These are phyloP conservation scores for Ilex asprella DNA, from an alignment of 257 asterid genomes.

Conservation along the genomic window DNA sequence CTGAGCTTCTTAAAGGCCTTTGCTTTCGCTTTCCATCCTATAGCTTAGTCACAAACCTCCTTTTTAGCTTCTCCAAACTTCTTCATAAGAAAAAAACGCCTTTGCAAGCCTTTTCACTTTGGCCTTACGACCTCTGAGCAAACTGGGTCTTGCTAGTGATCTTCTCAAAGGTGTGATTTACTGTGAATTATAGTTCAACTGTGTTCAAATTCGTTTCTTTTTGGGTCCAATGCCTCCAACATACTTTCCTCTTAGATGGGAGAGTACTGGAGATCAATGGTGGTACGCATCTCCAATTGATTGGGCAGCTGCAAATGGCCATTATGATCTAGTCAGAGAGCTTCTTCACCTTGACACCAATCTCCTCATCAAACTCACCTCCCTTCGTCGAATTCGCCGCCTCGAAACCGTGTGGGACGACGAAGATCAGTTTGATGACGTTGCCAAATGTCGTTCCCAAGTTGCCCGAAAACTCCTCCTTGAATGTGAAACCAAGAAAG, in stretches of 20 bases:
- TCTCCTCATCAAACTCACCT: conserved; percentile 76
- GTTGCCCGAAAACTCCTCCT: conserved; percentile 65
- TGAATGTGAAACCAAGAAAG: conserved; percentile 44
- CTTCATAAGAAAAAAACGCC: too few species aligned
- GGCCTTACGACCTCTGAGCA: too few species aligned
- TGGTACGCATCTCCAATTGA: conserved; percentile 98
- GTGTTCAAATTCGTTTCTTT: not conserved
- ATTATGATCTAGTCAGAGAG: conserved; percentile 75
- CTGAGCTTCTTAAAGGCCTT: too few species aligned
- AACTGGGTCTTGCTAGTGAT: too few species aligned
- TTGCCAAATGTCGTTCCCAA: conserved; percentile 55
- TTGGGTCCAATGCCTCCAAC: conserved; percentile 32
- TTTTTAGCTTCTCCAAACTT: too few species aligned
- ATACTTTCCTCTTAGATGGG: conserved; percentile 79
- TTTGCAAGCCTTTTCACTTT: too few species aligned
- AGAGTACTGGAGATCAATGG: conserved; percentile 87
- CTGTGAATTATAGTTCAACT: conserved; percentile 1
- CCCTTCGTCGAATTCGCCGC: conserved; percentile 70
- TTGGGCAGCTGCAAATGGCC: conserved; percentile 97
- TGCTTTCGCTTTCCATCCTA: too few species aligned
- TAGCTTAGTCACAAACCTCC: too few species aligned
- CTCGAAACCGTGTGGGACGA: conserved; percentile 95
- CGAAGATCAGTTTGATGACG: conserved; percentile 41
- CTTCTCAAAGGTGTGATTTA: too few species aligned
- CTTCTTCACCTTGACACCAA: conserved; percentile 71